A percentile compares a stretch with the other conserved stretches of the same genome.
Evolutionary conservation across 2,329 filamentous ascomycete species (phyloP).

Genomic region (Neopestalotiopsis rosae): DNA sequence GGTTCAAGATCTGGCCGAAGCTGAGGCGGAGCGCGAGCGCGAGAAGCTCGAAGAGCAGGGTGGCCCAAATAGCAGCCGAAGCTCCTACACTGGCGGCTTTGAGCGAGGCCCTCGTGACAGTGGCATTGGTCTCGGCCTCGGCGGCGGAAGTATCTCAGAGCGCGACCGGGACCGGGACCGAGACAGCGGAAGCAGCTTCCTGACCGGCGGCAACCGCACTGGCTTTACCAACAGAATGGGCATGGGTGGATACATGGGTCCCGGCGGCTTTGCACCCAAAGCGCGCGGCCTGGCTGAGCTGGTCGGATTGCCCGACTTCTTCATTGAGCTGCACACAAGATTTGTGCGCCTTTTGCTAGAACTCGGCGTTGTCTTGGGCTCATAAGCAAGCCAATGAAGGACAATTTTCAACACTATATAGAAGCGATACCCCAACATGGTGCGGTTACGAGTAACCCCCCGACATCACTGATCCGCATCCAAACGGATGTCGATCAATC

Average conservation of each 20-base stretch:
- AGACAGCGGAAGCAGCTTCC: constrained; percentile 56
- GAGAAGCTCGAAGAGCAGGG: constrained; percentile 34
- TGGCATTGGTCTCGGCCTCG: constrained; percentile 32
- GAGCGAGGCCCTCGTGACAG: constrained; percentile 42
- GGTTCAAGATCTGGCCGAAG: constrained; percentile 69
- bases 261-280: constrained; percentile 60
- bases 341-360: constrained; percentile 69
- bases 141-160: constrained; percentile 30
- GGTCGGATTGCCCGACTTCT: constrained; percentile 70
- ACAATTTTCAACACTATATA: background rate
- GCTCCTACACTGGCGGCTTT: constrained; percentile 47
- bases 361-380: constrained; percentile 58
- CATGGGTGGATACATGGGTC: constrained; percentile 59
- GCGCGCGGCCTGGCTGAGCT: constrained; percentile 69
- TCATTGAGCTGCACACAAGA: constrained; percentile 67
- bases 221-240: constrained; percentile 47
- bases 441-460: background rate
- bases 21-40: constrained; percentile 62
- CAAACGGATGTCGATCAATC: background rate
- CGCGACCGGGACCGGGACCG: constrained; percentile 35
- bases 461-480: background rate
- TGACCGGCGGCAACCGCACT: constrained; percentile 52
- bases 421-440: background rate
- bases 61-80: constrained; percentile 45
- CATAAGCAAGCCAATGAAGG: constrained; percentile 34